These are phyloP conservation scores for Solanum chmielewskii DNA, from an alignment of 257 asterid species.

Conservation along the genomic window DNA sequence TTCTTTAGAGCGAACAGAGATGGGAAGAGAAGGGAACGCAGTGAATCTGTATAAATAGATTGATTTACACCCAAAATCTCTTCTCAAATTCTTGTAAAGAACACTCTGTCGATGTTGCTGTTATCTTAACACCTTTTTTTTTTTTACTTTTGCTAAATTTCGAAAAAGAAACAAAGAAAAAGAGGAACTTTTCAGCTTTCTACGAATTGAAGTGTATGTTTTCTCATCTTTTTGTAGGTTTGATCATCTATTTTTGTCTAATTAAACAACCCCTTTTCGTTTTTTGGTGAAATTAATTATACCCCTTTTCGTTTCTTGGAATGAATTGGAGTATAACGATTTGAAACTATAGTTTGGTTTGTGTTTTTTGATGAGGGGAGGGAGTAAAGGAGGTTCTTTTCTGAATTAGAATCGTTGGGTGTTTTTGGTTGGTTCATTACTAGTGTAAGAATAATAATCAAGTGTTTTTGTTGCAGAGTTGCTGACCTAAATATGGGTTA, in stretches of 20 bases:
- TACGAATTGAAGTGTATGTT: not conserved
- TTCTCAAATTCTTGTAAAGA: not conserved
- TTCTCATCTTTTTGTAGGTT: not conserved
- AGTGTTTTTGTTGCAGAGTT: constrained; percentile 9
- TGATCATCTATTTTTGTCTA: not conserved
- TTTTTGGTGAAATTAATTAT: not conserved
- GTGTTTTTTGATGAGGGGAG: not conserved
- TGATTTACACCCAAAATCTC: not conserved
- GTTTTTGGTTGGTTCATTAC: not conserved
- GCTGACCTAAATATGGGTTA: constrained; percentile 15
- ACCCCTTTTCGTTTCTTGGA: not conserved
- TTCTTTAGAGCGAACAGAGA: not conserved
- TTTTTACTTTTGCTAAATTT: not conserved
- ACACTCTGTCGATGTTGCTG: not conserved
- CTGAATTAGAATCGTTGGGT: not conserved
- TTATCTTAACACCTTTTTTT: not conserved
- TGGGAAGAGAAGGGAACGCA: not conserved
- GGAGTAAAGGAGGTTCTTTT: not conserved
- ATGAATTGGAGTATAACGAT: not conserved
- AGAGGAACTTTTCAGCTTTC: not conserved
- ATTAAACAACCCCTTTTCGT: not conserved
- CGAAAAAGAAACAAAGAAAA: not conserved
- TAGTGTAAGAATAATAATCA: not conserved
- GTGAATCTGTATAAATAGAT: not conserved
- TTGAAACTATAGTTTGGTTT: not conserved